Evolutionary conservation across 2,329 filamentous ascomycete genomes (phyloP).

Genomic region (Rhinocladiella similis): DNA sequence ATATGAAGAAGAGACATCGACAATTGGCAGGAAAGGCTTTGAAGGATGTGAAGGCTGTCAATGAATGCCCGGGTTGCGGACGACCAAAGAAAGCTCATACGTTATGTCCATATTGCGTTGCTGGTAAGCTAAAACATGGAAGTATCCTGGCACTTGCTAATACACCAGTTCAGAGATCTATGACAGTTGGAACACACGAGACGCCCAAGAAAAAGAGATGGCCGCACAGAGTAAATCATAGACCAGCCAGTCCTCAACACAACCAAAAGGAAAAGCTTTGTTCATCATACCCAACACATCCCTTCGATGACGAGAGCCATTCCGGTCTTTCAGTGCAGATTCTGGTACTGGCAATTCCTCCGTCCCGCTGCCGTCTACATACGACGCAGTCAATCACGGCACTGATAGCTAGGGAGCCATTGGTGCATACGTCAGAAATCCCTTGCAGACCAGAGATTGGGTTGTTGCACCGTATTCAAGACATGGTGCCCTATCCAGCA

Average conservation of each 20-base stretch:
- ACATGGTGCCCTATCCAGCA: no score
- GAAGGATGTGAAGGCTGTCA: constrained; percentile 84
- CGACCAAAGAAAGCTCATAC: constrained; percentile 84
- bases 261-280: no score
- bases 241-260: background rate
- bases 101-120: constrained; percentile 82
- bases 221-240: constrained; percentile 1
- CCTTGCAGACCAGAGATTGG: no score
- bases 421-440: no score
- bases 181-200: constrained; percentile 18
- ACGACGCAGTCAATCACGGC: no score
- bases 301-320: background rate
- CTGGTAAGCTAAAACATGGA: constrained; percentile 55
- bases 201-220: constrained; percentile 13
- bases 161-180: constrained; percentile 15
- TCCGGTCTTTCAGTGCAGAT: no score
- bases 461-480: no score
- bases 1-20: constrained; percentile 89
- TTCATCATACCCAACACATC: background rate
- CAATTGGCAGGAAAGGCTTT: constrained; percentile 95
- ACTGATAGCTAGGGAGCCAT: no score
- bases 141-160: background rate
- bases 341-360: no score
- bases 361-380: no score
- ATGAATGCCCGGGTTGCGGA: constrained; percentile 87